Conservation (phyloP, 2,329 filamentous ascomycete genomes). For the Plectosphaerella plurivora region DNA sequence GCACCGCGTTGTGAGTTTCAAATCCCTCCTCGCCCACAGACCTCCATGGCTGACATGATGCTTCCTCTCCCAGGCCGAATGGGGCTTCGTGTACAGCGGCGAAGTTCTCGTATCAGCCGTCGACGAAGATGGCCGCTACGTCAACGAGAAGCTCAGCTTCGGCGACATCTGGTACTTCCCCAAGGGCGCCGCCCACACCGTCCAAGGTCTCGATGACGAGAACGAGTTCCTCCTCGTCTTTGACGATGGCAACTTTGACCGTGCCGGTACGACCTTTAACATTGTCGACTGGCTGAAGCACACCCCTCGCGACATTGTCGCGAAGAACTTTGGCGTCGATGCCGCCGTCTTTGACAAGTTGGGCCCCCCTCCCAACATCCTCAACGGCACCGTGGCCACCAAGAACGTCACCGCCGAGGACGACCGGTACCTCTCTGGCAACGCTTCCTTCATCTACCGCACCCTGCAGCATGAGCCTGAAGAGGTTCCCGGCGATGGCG, state of each 20-base stretch:
- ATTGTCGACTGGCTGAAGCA: constrained; percentile 67
- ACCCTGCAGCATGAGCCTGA: constrained; percentile 51
- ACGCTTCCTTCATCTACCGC: constrained; percentile 59
- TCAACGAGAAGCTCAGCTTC: constrained; percentile 49
- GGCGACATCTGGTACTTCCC: constrained; percentile 69
- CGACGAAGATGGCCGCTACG: constrained; percentile 54
- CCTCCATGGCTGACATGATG: constrained; percentile 17
- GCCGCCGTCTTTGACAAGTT: constrained; percentile 55
- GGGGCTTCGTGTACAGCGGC: constrained; percentile 59
- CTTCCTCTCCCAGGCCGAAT: constrained; percentile 48
- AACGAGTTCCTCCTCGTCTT: constrained; percentile 66
- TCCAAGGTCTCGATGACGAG: constrained; percentile 61
- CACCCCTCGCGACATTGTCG: constrained; percentile 57
- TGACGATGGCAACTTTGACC: constrained; percentile 63
- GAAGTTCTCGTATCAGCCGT: constrained; percentile 56
- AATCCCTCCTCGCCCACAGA: constrained; percentile 8
- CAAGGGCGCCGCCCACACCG: constrained; percentile 58
- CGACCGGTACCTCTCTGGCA: constrained; percentile 30
- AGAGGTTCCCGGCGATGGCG: constrained; percentile 56
- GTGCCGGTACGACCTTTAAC: constrained; percentile 64
- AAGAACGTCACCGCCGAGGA: constrained; percentile 42
- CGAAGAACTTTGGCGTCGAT: constrained; percentile 65
- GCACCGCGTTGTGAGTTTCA: constrained; percentile 51
- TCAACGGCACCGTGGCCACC: constrained; percentile 48
- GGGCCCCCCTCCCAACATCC: constrained; percentile 55